Base-by-base conservation (phyloP, 2,329 filamentous ascomycete genomes). In the Aspergillus hortae region DNA sequence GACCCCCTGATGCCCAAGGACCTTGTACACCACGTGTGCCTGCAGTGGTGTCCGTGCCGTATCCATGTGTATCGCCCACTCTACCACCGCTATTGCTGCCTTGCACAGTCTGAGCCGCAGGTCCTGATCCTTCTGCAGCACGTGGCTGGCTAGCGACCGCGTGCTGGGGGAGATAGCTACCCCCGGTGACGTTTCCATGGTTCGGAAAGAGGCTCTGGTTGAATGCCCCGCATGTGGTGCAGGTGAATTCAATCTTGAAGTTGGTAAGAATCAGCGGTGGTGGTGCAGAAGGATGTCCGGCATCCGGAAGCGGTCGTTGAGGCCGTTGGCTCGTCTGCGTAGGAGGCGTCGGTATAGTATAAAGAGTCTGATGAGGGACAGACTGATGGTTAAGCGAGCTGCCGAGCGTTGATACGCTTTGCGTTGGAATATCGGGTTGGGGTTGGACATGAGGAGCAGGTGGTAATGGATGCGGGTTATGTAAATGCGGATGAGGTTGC, bases 211-310 rank as follows among this genome's bases (percentile, higher is more conserved):
- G 71, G 53, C 68, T 67, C 48, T 72, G 68, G 44, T 73, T 73
- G 32, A 71, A 46, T 33, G 67, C 61, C 21, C 70, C 70, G 42
- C 70, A 73, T 2, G 67, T 64, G 6, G 67, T 69, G 46, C 70
- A 73, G 6, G 68, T 68, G 23, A 73, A 73, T 43, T 72, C 70
- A 38, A 73, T 70, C 52, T 71, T 73, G 51, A 73, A 71, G 38
- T 70, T 68, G 9, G 68, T 66, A 5, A 71, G 57, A 27, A 68
- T 57, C 42, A 69, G 55, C 40, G 69, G 67, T 9, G 68, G 53
- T 12, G 61, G 53, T 14, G 61, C 58, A 9, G 56, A 54, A 38
- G 60, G 53, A 46, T 68, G 66, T 17, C 64, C 61, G 49, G 46
- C 51, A n/a, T 58, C 55, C 14, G 57, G 54, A n/a, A 57, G 49